Base-by-base conservation (phyloP, 257 asterid genomes). In the Pogostemon cablin region DNA sequence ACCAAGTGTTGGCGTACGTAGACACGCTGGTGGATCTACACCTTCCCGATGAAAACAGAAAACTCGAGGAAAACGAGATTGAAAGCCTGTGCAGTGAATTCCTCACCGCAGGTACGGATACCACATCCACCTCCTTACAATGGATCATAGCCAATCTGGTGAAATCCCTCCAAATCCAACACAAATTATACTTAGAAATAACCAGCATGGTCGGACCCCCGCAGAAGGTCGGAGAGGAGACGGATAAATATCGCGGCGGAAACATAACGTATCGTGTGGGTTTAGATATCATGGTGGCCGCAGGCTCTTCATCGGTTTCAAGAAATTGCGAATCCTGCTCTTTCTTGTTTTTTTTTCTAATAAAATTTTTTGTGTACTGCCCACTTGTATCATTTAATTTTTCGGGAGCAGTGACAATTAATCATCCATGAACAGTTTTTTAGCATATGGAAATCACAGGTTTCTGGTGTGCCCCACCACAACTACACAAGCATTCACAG, bases 111-210 rank as follows among this genome's bases (percentile, higher is more conserved):
- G 95, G 96, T 11, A 85, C 88, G 0, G 92, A 89, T 41, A 89
- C 92, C 20, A 89, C 93, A 1, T 70, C 93, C 38, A 85, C 93
- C 0, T 79, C 90, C 0, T 77, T 89, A 6, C 90, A 89, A 35
- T 89, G 96, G 96, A 82, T 79, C 49, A 83, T 87, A 86, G 93
- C 96, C 15, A 89, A 85, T 43, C 64, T 89, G 40, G 93, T 89
- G 17, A 89, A 89, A 66, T 25, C 78, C 47, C 95, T 88, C 1
- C 56, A 59, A 2, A 48, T 82, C 38, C 96, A 87, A 52, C 67
- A 77, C 4, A 85, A 60, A 68, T 79, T 87, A 6, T 87, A 87
- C 78, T 4, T 41, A 5, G 90, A 87, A 68, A 85, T 89, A 34
- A 60, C 17, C 3, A 64, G 74, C 5, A 75, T 76, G n/a, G 74